Evolutionary conservation across 441 rosid species (phyloP), one percentile per base, ranked within the genome.

Genomic region (Pelargonium citronellum): DNA sequence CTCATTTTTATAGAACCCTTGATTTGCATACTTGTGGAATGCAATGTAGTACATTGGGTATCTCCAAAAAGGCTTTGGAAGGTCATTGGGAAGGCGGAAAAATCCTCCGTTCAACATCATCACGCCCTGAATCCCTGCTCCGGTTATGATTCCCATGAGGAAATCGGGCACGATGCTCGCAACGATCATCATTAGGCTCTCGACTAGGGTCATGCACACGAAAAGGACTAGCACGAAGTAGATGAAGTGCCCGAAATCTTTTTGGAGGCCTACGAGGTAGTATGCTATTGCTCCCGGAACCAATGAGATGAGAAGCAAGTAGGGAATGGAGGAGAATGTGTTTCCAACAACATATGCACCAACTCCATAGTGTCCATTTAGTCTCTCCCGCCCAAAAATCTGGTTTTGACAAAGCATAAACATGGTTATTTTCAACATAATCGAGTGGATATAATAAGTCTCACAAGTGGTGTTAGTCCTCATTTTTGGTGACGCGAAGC

Each of bases 151-250:
- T 4, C 90, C 88, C 86, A 80, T 86, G 17, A 86, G 82, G 65
- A 81, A 86, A 60, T 82, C 77, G 0, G 88, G 90, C 4, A 87
- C 85, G 0, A 84, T 20, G 64, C 90, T 82, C 0, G 92, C 92
- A 0, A 86, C 82, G 1, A 74, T 79, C 92, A 87, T 83, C 87
- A 87, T 87, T 13, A 87, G 24, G 80, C 92, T 87, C 76, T 87
- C 90, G 0, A 87, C 86, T 12, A 86, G 67, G 71, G 74, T 65
- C 85, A 79, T 78, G 69, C 78, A 73, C 0, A 72, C 78, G 5
- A 83, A 87, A 19, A 87, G 67, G 1, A 73, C 41, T 0, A 77
- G 11, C 0, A 74, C 57, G 7, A 85, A 87, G 78, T 75, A 84
- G 7, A 17, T 34, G 24, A 83, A 86, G 66, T 83, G 89, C 22